Conservation (phyloP, 1,284 basidiomycete genomes). For the Apiotrichum gracile region DNA sequence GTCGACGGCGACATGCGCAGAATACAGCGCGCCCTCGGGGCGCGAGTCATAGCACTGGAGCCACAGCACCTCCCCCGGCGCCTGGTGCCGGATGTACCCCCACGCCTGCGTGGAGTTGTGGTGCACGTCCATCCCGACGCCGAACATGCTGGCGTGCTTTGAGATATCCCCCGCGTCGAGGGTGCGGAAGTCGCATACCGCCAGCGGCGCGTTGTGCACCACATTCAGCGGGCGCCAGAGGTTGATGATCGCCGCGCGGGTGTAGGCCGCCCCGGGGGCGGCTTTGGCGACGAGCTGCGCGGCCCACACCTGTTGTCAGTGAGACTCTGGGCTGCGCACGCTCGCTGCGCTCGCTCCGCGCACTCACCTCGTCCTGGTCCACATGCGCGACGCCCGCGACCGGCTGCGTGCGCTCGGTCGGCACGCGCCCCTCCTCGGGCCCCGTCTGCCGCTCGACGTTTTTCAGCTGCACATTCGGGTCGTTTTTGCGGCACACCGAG, state of each 20-base stretch:
- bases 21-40: slow-evolving; percentile 20
- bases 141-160: slow-evolving; percentile 2
- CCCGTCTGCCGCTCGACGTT: slow-evolving; percentile 20
- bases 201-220: slow-evolving; percentile 37
- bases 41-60: slow-evolving; percentile 36
- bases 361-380: slow-evolving; percentile 30
- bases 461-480: slow-evolving; percentile 14
- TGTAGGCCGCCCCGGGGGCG: slow-evolving; percentile 5
- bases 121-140: slow-evolving; percentile 3
- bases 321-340: background rate
- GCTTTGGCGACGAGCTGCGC: slow-evolving; percentile 23
- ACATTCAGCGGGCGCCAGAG: slow-evolving; percentile 37
- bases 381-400: slow-evolving; percentile 32
- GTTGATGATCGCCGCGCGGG: slow-evolving; percentile 26
- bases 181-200: slow-evolving; percentile 20
- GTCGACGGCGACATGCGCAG: slow-evolving; percentile 22
- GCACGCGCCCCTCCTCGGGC: slow-evolving; percentile 25
- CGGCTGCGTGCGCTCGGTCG: slow-evolving; percentile 22
- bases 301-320: slow-evolving; percentile 19
- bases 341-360: background rate
- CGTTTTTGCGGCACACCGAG: slow-evolving; percentile 22
- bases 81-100: slow-evolving; percentile 34
- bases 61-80: slow-evolving; percentile 30
- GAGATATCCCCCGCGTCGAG: slow-evolving; percentile 12
- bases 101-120: slow-evolving; percentile 20